These are phyloP conservation scores for Linnemannia schmuckeri DNA, from an alignment of 192 early-diverging fungal species.

Conservation along the genomic window DNA sequence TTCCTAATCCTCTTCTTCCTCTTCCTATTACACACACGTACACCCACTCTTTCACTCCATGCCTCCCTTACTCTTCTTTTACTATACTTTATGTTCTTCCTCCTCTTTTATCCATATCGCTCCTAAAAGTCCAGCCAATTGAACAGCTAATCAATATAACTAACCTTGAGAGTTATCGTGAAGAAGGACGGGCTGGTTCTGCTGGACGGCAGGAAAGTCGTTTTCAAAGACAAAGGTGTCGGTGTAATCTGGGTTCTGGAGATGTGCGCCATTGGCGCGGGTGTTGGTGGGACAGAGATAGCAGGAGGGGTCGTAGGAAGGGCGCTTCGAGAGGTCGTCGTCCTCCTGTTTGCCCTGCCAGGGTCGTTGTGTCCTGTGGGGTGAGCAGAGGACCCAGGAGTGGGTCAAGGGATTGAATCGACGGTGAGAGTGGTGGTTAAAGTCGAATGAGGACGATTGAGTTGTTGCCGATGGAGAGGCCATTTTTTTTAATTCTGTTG, in stretches of 20 bases:
- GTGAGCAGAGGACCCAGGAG: conserved; percentile 97
- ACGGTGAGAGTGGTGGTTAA: conserved; percentile 76
- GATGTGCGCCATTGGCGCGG: conserved; percentile 72
- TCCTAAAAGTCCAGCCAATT: not conserved
- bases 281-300: conserved; percentile 91
- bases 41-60: too few species aligned
- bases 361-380: conserved; percentile 93
- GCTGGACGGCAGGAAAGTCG: conserved; percentile 91
- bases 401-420: conserved; percentile 93
- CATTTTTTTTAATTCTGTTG: too few species aligned
- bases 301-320: conserved; percentile 84
- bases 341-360: conserved; percentile 88
- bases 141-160: not conserved
- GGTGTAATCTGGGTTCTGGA: conserved; percentile 80
- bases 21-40: too few species aligned
- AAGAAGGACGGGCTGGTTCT: conserved; percentile 63
- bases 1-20: too few species aligned
- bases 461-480: too few species aligned
- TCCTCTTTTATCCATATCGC: not conserved
- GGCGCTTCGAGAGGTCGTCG: conserved; percentile 52
- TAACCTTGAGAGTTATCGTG: not conserved
- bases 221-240: conserved; percentile 91
- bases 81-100: not conserved
- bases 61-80: not conserved
- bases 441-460: conserved; percentile 58